Evolutionary conservation across 2,329 filamentous ascomycete species (phyloP), one percentile per base, ranked within the genome.

Genomic region (Apiospora aurea): DNA sequence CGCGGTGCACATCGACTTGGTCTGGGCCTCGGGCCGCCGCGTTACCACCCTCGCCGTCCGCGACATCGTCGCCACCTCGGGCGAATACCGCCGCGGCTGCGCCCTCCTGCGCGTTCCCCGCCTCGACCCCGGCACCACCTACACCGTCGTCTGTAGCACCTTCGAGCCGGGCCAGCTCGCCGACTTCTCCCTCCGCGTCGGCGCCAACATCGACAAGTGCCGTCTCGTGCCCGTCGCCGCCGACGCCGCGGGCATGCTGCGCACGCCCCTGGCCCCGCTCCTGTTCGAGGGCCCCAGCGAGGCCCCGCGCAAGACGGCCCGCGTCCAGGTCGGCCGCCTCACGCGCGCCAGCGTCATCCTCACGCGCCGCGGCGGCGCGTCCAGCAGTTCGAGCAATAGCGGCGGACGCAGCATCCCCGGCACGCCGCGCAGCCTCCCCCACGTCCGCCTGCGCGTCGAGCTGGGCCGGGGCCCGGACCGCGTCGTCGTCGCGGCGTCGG

Each of bases 61-160:
- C 75, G 95, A 98, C 79, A 90, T 98, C 51, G 88, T 97, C 34
- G 89, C 89, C 29, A 92, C 94, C 71, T 97, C 94, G 46, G 94
- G 94, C n/a, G 94, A 97, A 76, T 98, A 99, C 82, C 91, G 93
- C 68, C 91, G 92, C 41, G 93, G 93, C 41, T 94, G 93, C 79
- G 93, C 93, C 4, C 85, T 95, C 44, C 91, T 92, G 2, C 89
- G 93, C 74, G 83, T 89, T 75, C 81, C 77, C 78, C 74, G 84
- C 26, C 83, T 97, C 24, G 90, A 91, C 51, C 84, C 89, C 0
- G 96, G 96, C 0, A 87, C 87, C 0, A 87, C 87, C 0, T 99
- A 98, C 81, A 98, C 94, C 0, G 87, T 97, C 71, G 92, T 98
- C 8, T 96, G 93, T 79, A 97, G 94, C 2, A 97, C 96, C 0